Percentiles rank a stretch among this genome's conserved stretches.
phyloP scores from a whole-genome alignment of 2,329 filamentous ascomycete species.

The Fusarium sp. region DNA sequence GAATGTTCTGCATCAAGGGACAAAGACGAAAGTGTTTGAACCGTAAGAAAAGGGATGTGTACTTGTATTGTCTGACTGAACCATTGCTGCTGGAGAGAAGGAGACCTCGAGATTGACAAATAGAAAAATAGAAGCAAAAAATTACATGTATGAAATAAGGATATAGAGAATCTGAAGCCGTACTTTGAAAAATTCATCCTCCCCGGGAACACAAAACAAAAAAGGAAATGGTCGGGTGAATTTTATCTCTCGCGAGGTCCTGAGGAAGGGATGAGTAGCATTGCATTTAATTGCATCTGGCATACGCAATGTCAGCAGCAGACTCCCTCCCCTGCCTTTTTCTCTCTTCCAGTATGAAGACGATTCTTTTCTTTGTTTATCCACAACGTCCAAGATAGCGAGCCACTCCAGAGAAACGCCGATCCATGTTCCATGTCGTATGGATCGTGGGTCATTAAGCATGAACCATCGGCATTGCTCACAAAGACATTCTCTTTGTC shows the following conservation, averaged over 20 bases:
- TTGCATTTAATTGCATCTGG: slow-evolving; percentile 12
- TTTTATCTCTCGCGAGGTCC: slow-evolving; percentile 41
- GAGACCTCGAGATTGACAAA: slow-evolving; percentile 38
- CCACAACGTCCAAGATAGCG: slow-evolving; percentile 40
- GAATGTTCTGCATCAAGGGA: slow-evolving; percentile 17
- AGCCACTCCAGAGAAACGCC: slow-evolving; percentile 39
- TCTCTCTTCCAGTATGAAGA: slow-evolving; percentile 39
- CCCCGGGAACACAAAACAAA: slow-evolving; percentile 38
- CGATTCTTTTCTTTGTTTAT: slow-evolving; percentile 38
- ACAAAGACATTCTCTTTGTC: slow-evolving; percentile 31
- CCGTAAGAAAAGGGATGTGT: slow-evolving; percentile 30
- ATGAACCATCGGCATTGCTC: slow-evolving; percentile 33
- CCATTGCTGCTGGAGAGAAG: slow-evolving; percentile 43
- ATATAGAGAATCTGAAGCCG: slow-evolving; percentile 43
- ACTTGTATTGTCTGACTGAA: slow-evolving; percentile 44
- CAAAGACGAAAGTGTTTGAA: slow-evolving; percentile 18
- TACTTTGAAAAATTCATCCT: slow-evolving; percentile 43
- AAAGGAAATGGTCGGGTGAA: slow-evolving; percentile 34
- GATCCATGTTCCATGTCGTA: slow-evolving; percentile 37
- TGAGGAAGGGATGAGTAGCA: slow-evolving; percentile 20
- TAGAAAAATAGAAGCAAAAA: slow-evolving; percentile 35
- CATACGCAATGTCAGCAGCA: slow-evolving; percentile 27
- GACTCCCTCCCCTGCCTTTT: slow-evolving; percentile 31
- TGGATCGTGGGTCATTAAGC: slow-evolving; percentile 40
- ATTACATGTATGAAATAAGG: slow-evolving; percentile 46